Conservation (phyloP, 805 yeast species). For the Starmerella sp. region DNA sequence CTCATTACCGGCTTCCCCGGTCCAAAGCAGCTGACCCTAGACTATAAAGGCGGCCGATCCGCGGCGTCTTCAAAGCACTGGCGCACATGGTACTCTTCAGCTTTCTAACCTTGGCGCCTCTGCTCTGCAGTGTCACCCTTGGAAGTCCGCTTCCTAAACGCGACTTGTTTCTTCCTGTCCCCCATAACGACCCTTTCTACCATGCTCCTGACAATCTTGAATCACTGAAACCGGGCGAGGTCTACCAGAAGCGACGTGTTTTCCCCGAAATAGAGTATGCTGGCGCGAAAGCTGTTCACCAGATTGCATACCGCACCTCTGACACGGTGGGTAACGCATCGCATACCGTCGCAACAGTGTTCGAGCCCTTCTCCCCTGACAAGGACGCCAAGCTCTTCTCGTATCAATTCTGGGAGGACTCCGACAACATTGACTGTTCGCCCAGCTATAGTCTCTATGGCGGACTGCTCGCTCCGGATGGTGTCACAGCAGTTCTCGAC, state of each 20-base stretch:
- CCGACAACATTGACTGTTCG: slow-evolving; percentile 23
- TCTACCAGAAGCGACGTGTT: slow-evolving; percentile 5
- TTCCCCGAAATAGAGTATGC: not conserved
- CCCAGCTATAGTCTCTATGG: slow-evolving; percentile 23
- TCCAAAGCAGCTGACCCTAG: no score
- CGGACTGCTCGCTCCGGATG: not conserved
- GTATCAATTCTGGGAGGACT: slow-evolving; percentile 24
- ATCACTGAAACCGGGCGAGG: slow-evolving; percentile 7
- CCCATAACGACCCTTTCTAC: slow-evolving; percentile 14
- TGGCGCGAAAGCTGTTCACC: slow-evolving; percentile 5
- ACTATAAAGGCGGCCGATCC: no score
- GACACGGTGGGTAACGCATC: slow-evolving; percentile 5
- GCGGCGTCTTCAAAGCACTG: no score
- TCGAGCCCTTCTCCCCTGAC: slow-evolving; percentile 6
- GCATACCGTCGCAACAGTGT: slow-evolving; percentile 14
- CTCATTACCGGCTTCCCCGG: no score
- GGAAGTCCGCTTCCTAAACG: not conserved
- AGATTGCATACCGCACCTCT: slow-evolving; percentile 11
- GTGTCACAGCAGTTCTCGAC: not conserved
- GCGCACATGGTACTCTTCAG: no score
- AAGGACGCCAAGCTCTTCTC: slow-evolving; percentile 1
- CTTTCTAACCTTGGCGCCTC: no score
- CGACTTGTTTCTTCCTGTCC: not conserved
- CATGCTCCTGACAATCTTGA: slow-evolving; percentile 1
- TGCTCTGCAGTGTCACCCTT: not conserved